Conservation (phyloP, 1,139 yeast genomes). For the Geotrichum klebahnii region DNA sequence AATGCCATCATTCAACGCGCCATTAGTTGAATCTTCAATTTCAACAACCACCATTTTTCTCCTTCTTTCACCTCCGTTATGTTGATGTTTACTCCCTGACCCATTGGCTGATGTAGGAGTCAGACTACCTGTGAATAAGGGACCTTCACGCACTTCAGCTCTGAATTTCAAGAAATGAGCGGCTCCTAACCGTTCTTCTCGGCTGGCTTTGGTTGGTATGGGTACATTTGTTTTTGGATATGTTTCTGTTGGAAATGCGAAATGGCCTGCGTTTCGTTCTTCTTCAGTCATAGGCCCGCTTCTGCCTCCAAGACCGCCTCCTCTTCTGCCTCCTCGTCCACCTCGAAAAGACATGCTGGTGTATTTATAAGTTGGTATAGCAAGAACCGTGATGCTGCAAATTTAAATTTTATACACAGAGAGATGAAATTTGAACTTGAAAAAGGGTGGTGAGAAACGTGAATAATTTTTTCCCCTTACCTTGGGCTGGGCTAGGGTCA, state of each 20-base stretch:
- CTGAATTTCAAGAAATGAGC: slow-evolving; percentile 60
- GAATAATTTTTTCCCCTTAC: background rate
- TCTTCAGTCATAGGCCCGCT: slow-evolving; percentile 22
- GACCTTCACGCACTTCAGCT: slow-evolving; percentile 62
- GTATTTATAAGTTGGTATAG: background rate
- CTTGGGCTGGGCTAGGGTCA: background rate
- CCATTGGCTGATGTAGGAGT: too few species aligned
- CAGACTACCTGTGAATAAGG: slow-evolving; percentile 65
- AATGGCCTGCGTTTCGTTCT: slow-evolving; percentile 21
- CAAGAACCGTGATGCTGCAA: too few species aligned
- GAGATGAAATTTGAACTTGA: too few species aligned
- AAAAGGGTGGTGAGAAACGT: too few species aligned
- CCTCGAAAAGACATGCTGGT: slow-evolving; percentile 22
- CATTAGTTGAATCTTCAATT: slow-evolving; percentile 14
- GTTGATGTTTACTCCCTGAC: slow-evolving; percentile 24
- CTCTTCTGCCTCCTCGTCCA: slow-evolving; percentile 20
- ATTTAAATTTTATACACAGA: too few species aligned
- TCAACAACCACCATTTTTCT: slow-evolving; percentile 34
- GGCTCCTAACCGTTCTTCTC: slow-evolving; percentile 57
- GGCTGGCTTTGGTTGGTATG: slow-evolving; percentile 58
- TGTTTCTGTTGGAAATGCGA: slow-evolving; percentile 21
- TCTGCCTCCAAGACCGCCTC: slow-evolving; percentile 21
- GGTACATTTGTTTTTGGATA: slow-evolving; percentile 43
- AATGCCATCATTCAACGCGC: slow-evolving; percentile 34
- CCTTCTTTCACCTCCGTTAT: slow-evolving; percentile 16